Conservation (phyloP, 805 yeast genomes). For the Metschnikowia anglica region DNA sequence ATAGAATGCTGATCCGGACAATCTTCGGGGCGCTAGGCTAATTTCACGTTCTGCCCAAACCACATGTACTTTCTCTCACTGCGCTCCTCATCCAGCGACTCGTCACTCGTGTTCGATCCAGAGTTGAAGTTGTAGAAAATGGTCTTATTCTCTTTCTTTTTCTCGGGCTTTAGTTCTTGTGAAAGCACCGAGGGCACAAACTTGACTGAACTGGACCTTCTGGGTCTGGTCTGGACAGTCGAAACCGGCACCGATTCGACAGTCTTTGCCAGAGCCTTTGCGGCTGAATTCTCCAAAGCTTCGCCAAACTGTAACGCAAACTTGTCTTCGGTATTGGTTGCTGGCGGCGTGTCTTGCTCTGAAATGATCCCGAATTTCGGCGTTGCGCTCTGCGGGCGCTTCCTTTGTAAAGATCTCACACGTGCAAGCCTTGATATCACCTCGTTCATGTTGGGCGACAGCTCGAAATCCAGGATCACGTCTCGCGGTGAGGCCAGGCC, state of each 20-base stretch:
- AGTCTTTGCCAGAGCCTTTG: no score
- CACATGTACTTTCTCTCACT: conserved; percentile 29
- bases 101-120: conserved; percentile 16
- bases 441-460: conserved; percentile 19
- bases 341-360: conserved; percentile 20
- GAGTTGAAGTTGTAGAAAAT: conserved; percentile 35
- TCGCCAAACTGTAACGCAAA: conserved; percentile 22
- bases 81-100: conserved; percentile 17
- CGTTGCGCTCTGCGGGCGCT: conserved; percentile 18
- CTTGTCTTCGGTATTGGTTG: conserved; percentile 16
- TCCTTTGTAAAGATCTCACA: conserved; percentile 21
- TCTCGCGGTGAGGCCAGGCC: conserved; percentile 21
- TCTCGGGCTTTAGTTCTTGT: conserved; percentile 12
- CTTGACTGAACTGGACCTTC: conserved; percentile 31
- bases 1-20: no score
- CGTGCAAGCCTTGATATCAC: conserved; percentile 19
- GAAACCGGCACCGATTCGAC: neutral
- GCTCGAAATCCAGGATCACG: conserved; percentile 10
- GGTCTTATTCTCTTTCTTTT: conserved; percentile 18
- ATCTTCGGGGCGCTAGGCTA: no score
- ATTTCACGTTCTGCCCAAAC: conserved; percentile 38
- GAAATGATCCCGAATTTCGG: conserved; percentile 20
- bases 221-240: conserved; percentile 4
- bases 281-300: conserved; percentile 5
- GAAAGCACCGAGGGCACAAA: conserved; percentile 29